These are phyloP conservation scores for Colletotrichum liaoningense DNA, from an alignment of 2,329 filamentous ascomycete genomes.

Conservation along the genomic window DNA sequence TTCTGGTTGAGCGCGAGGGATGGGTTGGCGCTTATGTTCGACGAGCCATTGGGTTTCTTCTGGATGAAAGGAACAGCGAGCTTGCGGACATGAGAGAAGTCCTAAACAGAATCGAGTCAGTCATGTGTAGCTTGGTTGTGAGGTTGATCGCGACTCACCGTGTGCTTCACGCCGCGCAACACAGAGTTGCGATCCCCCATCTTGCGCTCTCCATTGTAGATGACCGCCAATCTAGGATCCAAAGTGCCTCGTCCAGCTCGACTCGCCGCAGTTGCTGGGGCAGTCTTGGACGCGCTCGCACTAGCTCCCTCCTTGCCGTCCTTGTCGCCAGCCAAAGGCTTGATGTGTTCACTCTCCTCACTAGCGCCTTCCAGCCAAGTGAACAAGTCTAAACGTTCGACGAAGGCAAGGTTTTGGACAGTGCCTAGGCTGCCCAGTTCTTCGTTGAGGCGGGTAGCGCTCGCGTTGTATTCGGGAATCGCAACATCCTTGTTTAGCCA, in stretches of 20 bases:
- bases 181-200: conserved; percentile 94
- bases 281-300: conserved; percentile 50
- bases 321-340: conserved; percentile 78
- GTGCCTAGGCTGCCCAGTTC: conserved; percentile 75
- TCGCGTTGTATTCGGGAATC: conserved; percentile 91
- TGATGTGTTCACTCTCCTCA: conserved; percentile 93
- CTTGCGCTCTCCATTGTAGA: conserved; percentile 90
- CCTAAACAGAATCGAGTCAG: conserved; percentile 60
- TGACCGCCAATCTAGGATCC: conserved; percentile 85
- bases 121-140: neutral
- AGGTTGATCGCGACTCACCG: conserved; percentile 64
- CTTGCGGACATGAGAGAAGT: conserved; percentile 95
- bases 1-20: conserved; percentile 67
- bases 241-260: conserved; percentile 73
- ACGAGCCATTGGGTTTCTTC: conserved; percentile 61
- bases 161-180: conserved; percentile 87
- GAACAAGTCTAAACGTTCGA: conserved; percentile 90
- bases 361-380: conserved; percentile 93
- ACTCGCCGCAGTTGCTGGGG: conserved; percentile 54
- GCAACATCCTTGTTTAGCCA: conserved; percentile 93
- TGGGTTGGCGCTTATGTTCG: conserved; percentile 53
- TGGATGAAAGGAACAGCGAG: conserved; percentile 81
- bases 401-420: conserved; percentile 90
- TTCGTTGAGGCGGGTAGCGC: conserved; percentile 83
- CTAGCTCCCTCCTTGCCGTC: conserved; percentile 54